These are phyloP conservation scores for Thermothelomyces thermophilus DNA, from an alignment of 2,329 filamentous ascomycete species.

Conservation along the genomic window DNA sequence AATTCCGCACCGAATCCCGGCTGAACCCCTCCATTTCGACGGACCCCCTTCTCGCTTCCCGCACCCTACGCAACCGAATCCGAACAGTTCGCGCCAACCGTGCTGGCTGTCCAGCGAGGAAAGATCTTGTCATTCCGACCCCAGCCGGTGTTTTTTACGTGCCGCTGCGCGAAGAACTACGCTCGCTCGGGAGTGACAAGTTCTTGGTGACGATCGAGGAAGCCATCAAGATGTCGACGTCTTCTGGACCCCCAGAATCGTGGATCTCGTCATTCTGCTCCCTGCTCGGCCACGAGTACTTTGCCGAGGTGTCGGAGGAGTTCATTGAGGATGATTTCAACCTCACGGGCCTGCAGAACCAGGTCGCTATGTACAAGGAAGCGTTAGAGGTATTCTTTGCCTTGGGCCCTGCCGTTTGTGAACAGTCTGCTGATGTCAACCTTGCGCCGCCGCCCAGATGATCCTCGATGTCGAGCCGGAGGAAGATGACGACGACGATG, in stretches of 20 bases:
- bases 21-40: neutral
- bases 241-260: constrained; percentile 65
- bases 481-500: constrained; percentile 82
- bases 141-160: no score
- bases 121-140: neutral
- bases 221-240: constrained; percentile 47
- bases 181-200: neutral
- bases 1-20: constrained; percentile 3
- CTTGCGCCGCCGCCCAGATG: constrained; percentile 53
- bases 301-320: constrained; percentile 96
- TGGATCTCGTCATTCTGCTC: constrained; percentile 99
- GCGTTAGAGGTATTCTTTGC: constrained; percentile 63
- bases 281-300: constrained; percentile 94
- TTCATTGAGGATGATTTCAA: constrained; percentile 99
- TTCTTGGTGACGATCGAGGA: neutral
- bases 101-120: neutral
- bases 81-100: neutral
- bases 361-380: constrained; percentile 99
- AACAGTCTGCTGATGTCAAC: constrained; percentile 17
- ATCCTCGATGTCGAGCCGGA: constrained; percentile 97
- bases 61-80: neutral
- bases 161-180: no score
- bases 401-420: neutral
- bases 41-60: neutral
- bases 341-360: constrained; percentile 85